phyloP scores from a whole-genome alignment of 148 eudicot species.

The Fagopyrum tataricum region DNA sequence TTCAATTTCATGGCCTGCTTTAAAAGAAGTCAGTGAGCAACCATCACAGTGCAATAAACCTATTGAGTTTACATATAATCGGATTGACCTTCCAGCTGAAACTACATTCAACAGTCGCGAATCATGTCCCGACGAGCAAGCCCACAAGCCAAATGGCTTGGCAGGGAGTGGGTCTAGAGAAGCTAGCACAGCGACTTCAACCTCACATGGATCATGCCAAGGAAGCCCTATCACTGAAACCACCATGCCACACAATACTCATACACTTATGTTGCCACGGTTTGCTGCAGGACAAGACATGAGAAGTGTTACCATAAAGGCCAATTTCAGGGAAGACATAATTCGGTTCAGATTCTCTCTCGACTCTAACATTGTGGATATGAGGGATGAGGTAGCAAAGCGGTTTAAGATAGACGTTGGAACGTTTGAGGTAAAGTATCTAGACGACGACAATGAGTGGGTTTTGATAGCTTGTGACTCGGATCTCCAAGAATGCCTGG shows the following conservation, averaged over 20 bases:
- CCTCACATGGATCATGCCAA: conserved; percentile 73
- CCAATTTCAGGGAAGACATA: conserved; percentile 68
- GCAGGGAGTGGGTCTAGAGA: conserved; percentile 51
- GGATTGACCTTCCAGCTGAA: conserved; percentile 21
- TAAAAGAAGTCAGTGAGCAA: conserved; percentile 37
- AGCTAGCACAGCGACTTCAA: conserved; percentile 70
- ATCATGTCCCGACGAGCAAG: conserved; percentile 23
- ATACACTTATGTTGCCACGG: conserved; percentile 16
- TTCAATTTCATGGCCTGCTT: conserved; percentile 50
- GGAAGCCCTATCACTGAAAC: conserved; percentile 48
- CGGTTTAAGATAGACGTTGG: conserved; percentile 71
- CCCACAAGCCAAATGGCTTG: conserved; percentile 25
- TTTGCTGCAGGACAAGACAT: conserved; percentile 38
- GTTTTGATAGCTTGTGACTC: conserved; percentile 66
- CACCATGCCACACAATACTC: conserved; percentile 30
- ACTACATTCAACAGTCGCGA: conserved; percentile 10
- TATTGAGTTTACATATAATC: conserved; percentile 29
- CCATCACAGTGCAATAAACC: conserved; percentile 40
- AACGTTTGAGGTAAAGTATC: conserved; percentile 71
- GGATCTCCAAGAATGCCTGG: conserved; percentile 68
- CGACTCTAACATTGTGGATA: conserved; percentile 38
- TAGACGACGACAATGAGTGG: conserved; percentile 86
- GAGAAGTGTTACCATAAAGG: conserved; percentile 65
- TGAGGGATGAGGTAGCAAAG: conserved; percentile 68
- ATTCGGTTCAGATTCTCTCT: conserved; percentile 60